phyloP scores from a whole-genome alignment of 176 grass and related monocot genomes.

The Phragmites australis region DNA sequence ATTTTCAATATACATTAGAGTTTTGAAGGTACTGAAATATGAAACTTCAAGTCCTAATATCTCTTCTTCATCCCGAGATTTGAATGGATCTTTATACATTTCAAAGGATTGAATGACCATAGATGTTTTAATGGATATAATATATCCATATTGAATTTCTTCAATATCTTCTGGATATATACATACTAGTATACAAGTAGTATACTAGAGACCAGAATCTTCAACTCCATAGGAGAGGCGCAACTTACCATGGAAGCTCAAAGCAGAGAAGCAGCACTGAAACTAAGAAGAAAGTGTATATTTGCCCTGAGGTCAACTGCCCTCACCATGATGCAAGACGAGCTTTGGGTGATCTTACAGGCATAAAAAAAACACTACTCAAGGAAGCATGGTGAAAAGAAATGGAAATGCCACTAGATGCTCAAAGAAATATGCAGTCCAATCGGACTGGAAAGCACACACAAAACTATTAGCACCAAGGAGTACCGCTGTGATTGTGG shows the following conservation, averaged over 20 bases:
- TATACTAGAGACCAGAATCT: constrained; percentile 74
- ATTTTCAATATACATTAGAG: no score
- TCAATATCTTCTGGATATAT: no score
- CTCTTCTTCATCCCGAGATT: no score
- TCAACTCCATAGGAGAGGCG: constrained; percentile 65
- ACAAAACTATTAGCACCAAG: constrained; percentile 56
- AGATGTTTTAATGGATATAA: no score
- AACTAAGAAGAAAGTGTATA: constrained; percentile 50
- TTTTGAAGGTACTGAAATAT: no score
- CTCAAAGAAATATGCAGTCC: constrained; percentile 67
- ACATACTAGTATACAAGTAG: no score
- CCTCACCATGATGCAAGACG: constrained; percentile 51
- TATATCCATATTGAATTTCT: no score
- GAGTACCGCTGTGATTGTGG: constrained; percentile 64
- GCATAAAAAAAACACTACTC: constrained; percentile 67
- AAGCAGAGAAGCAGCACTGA: constrained; percentile 59
- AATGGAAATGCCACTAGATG: constrained; percentile 66
- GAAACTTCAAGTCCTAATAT: no score
- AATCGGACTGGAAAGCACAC: constrained; percentile 70
- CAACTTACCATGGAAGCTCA: constrained; percentile 68
- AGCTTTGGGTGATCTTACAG: constrained; percentile 54
- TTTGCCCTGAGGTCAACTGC: constrained; percentile 57
- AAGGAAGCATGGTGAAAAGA: constrained; percentile 69
- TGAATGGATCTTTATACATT: no score
- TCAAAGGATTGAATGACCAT: no score